Conservation (phyloP, 331 rosid species). For the Malus hybrid region DNA sequence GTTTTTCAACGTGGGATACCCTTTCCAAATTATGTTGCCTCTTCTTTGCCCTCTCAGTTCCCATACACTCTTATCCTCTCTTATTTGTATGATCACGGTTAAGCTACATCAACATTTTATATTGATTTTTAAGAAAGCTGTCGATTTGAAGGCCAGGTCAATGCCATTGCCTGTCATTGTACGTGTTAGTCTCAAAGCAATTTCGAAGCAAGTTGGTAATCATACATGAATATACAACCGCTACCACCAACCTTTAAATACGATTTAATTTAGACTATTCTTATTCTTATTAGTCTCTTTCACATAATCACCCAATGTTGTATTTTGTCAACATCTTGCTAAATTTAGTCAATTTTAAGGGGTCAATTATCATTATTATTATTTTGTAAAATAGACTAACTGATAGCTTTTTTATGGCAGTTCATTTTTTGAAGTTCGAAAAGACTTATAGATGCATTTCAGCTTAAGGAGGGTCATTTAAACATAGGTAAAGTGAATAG, state of each 20-base stretch:
- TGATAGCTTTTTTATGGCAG: fast-evolving
- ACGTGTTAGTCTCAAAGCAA: background rate
- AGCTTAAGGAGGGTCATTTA: fast-evolving
- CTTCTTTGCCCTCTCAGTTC: too few species aligned
- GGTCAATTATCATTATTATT: too few species aligned
- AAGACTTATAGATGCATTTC: fast-evolving
- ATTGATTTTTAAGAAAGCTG: background rate
- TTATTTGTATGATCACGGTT: too few species aligned
- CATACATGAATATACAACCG: background rate
- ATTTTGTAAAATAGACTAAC: fast-evolving
- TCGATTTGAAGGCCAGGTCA: background rate
- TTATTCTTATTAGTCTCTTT: background rate
- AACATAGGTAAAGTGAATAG: too few species aligned
- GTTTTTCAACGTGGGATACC: too few species aligned
- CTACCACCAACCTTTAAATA: too few species aligned
- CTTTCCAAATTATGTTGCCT: background rate
- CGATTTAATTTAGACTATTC: background rate
- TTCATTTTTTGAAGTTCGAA: too few species aligned
- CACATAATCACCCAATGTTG: background rate
- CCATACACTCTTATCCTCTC: too few species aligned
- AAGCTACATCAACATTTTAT: too few species aligned
- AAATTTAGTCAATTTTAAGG: background rate
- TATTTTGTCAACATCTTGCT: background rate
- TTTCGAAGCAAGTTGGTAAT: background rate
- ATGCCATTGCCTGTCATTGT: background rate